Conservation (phyloP, 108 stramenopile species). For the Epithemia pelagica region DNA sequence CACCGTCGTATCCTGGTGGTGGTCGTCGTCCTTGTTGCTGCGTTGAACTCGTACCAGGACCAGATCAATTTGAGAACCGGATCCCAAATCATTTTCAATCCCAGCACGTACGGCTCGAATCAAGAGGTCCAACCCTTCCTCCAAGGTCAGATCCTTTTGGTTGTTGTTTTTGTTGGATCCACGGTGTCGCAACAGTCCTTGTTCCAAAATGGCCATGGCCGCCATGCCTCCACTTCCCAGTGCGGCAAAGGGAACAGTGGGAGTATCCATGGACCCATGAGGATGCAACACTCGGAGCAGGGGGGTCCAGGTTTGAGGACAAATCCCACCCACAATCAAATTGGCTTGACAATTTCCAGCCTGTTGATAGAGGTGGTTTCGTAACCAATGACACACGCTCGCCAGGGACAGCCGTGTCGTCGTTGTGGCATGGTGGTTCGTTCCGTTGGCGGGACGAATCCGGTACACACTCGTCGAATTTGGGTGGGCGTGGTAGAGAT, state of each 20-base stretch:
- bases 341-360: conserved; percentile 61
- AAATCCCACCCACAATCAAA: conserved; percentile 66
- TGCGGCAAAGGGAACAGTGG: conserved; percentile 58
- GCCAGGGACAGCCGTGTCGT: conserved; percentile 30
- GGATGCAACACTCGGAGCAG: conserved; percentile 68
- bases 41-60: conserved; percentile 37
- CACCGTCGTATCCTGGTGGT: neutral
- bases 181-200: conserved; percentile 26
- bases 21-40: neutral
- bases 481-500: conserved; percentile 23
- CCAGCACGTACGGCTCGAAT: conserved; percentile 64
- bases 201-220: conserved; percentile 72
- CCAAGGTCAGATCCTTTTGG: conserved; percentile 26
- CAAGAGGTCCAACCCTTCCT: conserved; percentile 53
- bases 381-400: conserved; percentile 38
- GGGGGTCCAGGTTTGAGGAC: conserved; percentile 26
- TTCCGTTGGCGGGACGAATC: conserved; percentile 3
- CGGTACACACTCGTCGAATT: conserved; percentile 7
- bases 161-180: neutral
- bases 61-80: conserved; percentile 70
- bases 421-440: neutral
- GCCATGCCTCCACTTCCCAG: conserved; percentile 81
- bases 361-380: conserved; percentile 36
- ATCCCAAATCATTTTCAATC: conserved; percentile 81
- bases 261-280: conserved; percentile 66